Evolutionary conservation across 129 eudicot genomes (phyloP).

Genomic region (Chrysanthemum lavandulifolium): DNA sequence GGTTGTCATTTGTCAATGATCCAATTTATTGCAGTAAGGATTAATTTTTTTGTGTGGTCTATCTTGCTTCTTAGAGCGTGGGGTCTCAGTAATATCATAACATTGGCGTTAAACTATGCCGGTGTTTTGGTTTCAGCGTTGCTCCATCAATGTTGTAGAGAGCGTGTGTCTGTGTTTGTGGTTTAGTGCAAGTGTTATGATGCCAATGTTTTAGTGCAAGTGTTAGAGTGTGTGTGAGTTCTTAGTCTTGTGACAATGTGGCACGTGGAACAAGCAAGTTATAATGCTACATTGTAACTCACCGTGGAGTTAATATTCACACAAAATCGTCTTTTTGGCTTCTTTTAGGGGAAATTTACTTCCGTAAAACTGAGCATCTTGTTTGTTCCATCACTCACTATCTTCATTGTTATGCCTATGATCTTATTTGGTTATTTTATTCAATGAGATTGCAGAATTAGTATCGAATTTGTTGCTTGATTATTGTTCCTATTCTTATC

Average conservation of each 20-base stretch:
- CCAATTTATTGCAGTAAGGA: too few species aligned
- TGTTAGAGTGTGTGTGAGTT: constrained; percentile 2
- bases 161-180: too few species aligned
- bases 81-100: too few species aligned
- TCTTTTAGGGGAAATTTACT: neutral
- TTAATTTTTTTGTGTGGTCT: too few species aligned
- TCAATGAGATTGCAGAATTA: constrained; percentile 1
- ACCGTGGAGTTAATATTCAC: neutral
- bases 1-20: too few species aligned
- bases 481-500: constrained; percentile 19
- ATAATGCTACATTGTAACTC: constrained; percentile 4
- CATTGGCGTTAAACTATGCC: too few species aligned
- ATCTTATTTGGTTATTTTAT: constrained; percentile 1
- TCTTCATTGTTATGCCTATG: neutral
- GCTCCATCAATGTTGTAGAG: too few species aligned
- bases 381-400: neutral
- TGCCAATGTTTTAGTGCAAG: too few species aligned
- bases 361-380: neutral
- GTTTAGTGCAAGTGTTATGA: too few species aligned
- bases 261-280: neutral
- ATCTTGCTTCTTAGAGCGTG: too few species aligned
- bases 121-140: too few species aligned
- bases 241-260: constrained; percentile 13
- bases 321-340: too few species aligned
- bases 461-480: constrained; percentile 4